Conservation (phyloP, 2,329 filamentous ascomycete genomes). For the Cladosporium oxysporum region DNA sequence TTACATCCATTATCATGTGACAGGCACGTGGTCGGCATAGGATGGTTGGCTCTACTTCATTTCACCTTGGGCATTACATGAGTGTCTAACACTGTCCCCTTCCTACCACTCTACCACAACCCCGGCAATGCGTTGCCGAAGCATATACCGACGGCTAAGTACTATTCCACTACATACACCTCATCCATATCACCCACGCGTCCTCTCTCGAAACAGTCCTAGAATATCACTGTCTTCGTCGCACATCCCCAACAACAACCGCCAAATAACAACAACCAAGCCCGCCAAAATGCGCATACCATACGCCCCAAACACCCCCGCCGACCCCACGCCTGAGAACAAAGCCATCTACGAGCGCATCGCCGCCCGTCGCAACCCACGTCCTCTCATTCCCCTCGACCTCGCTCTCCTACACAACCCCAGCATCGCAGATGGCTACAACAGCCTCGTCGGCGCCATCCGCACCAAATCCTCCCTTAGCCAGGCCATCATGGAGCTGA, state of each 20-base stretch:
- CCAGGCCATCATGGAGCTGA: conserved; percentile 36
- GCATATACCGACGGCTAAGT: conserved; percentile 20
- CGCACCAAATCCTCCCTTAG: conserved; percentile 38
- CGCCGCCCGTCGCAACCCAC: conserved; percentile 64
- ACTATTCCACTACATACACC: conserved; percentile 9
- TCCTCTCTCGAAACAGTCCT: background rate
- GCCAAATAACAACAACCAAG: background rate
- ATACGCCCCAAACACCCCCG: conserved; percentile 58
- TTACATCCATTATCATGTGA: conserved; percentile 4
- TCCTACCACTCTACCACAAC: background rate
- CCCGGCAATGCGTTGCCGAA: conserved; percentile 14
- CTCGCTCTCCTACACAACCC: conserved; percentile 74
- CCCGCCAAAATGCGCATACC: conserved; percentile 62
- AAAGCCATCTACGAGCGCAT: conserved; percentile 63
- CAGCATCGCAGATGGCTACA: conserved; percentile 74
- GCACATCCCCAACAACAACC: background rate
- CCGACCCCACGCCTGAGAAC: conserved; percentile 51
- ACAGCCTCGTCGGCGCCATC: conserved; percentile 62
- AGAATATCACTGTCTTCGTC: background rate
- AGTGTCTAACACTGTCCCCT: background rate
- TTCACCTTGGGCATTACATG: background rate
- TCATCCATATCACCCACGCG: background rate
- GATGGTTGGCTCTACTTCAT: background rate
- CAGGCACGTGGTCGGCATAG: background rate
- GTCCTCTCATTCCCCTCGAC: conserved; percentile 73